Evolutionary conservation across 177 flowering plant genomes (phyloP), one percentile per base, ranked within the genome.

Genomic region (Vitis hybrid): DNA sequence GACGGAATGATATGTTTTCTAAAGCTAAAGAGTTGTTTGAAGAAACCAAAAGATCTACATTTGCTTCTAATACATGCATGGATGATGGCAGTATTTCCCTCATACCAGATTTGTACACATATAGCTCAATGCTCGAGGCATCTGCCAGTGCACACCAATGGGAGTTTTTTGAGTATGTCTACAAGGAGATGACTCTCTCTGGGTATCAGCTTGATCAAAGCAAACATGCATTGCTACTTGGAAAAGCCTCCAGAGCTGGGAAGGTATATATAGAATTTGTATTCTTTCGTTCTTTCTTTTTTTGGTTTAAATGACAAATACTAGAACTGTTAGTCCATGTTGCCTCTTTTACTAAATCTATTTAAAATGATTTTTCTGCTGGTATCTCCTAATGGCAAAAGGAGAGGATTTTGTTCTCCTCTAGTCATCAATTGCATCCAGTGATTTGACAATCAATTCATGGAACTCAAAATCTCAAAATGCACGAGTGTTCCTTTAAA

Each of bases 161-260:
- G 99, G 98, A 96, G 68, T 93, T 92, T 73, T 93, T 96, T 75
- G 99, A 92, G 76, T 78, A 81, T 80, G 90, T 89, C 18, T 96
- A 93, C 85, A 88, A 85, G 83, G 91, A 90, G 72, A 93, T 96
- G 99, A 62, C 72, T 70, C 83, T 92, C 60, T 73, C 77, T 56
- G 97, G 97, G 19, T 83, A 76, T 82, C 91, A 80, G 71, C 61
- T 96, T 26, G 89, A 89, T 83, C 93, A 89, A 70, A 78, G 67
- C 64, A 96, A 88, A 75, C 87, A 89, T 67, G 87, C 79, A 6
- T 74, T 60, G 48, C 72, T 90, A 39, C 89, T 93, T 59, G 84
- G 91, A 32, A 78, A 91, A 81, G 98, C 97, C 67, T 88, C 98
- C 62, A 86, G 77, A 84, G 89, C 91, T 73, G 97, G 97, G 63